Evolutionary conservation across 441 rosid genomes (phyloP).

Genomic region (Cnidoscolus chayamansa): DNA sequence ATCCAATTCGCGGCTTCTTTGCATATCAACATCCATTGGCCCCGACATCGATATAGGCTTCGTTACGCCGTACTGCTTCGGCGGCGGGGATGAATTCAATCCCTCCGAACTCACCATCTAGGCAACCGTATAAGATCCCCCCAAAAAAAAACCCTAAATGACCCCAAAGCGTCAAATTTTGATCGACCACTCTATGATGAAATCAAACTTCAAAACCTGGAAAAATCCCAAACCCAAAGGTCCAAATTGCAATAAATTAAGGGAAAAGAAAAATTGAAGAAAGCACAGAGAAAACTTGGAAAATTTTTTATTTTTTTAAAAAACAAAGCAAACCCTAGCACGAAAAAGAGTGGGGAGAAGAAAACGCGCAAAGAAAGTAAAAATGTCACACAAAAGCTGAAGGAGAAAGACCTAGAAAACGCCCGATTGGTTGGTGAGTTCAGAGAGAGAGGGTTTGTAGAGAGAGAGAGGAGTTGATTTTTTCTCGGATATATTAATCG

Average conservation of each 20-base stretch:
- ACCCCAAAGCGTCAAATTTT: background rate
- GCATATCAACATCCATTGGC: constrained; percentile 48
- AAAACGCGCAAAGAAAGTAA: background rate
- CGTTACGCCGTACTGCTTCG: constrained; percentile 45
- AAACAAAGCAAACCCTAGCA: background rate
- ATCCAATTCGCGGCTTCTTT: constrained; percentile 45
- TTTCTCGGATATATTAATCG: constrained; percentile 21
- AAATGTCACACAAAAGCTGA: background rate
- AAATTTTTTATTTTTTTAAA: no score
- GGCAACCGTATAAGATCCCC: background rate
- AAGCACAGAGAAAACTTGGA: background rate
- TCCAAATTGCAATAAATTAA: no score
- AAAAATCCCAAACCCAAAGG: background rate
- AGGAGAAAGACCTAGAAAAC: background rate
- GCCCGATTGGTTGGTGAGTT: background rate
- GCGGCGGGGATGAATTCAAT: constrained; percentile 15
- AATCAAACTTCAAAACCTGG: background rate
- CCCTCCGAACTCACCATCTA: constrained; percentile 44
- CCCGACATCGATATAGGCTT: constrained; percentile 57
- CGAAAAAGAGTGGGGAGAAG: background rate
- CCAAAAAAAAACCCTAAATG: background rate
- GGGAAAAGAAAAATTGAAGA: background rate
- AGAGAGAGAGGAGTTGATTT: background rate
- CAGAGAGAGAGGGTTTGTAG: background rate
- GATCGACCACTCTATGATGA: background rate